These are phyloP conservation scores for Scedosporium boydii DNA, from an alignment of 2,329 filamentous ascomycete species.

Conservation along the genomic window DNA sequence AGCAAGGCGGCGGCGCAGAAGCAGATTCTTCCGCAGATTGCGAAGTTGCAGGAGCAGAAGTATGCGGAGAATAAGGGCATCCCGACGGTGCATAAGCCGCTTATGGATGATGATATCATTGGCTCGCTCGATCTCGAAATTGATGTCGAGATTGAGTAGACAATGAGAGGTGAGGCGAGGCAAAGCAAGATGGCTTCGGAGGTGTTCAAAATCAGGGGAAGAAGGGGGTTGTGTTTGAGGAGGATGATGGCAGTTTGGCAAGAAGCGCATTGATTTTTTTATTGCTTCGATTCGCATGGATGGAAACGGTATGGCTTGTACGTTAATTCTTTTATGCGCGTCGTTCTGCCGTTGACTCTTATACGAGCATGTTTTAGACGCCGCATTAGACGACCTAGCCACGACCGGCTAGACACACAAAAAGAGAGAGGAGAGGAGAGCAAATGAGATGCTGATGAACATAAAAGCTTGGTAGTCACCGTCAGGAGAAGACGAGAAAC, in stretches of 20 bases:
- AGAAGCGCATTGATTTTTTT: neutral
- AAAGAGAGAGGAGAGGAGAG: too few relatives aligned
- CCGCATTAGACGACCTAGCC: too few relatives aligned
- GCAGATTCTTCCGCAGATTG: conserved; percentile 38
- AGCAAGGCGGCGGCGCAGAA: conserved; percentile 36
- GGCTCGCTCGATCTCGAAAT: conserved; percentile 82
- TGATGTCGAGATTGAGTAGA: conserved; percentile 69
- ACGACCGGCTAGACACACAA: too few relatives aligned
- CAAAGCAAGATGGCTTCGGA: neutral
- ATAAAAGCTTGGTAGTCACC: too few relatives aligned
- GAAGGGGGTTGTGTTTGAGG: too few relatives aligned
- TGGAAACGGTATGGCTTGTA: too few relatives aligned
- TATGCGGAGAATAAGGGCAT: conserved; percentile 49
- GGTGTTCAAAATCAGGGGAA: neutral
- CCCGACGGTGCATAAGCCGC: conserved; percentile 64
- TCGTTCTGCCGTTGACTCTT: too few relatives aligned
- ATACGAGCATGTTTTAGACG: too few relatives aligned
- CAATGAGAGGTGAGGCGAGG: neutral
- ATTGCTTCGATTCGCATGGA: neutral
- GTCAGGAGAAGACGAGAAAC: too few relatives aligned
- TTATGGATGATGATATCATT: conserved; percentile 89
- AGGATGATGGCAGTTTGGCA: too few relatives aligned
- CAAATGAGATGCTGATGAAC: too few relatives aligned
- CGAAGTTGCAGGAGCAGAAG: conserved; percentile 43
- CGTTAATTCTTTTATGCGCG: too few relatives aligned